Percentiles rank a stretch among this genome's conserved stretches.
Conservation (phyloP, 306 rosid genomes). For the Inga leiocalycina region DNA sequence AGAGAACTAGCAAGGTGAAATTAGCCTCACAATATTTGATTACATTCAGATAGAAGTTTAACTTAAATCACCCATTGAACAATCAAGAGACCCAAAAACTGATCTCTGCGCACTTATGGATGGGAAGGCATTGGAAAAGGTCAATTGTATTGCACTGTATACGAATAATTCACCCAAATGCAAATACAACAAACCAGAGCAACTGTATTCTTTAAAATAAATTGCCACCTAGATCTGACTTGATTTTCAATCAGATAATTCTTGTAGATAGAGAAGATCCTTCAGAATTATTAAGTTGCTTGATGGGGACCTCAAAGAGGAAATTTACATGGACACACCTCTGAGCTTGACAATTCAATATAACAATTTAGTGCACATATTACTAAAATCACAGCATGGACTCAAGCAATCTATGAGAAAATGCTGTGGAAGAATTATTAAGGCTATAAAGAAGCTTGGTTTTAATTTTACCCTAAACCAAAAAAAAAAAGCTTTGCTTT, state of each 20-base stretch:
- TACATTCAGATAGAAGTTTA: not conserved
- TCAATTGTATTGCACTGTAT: not conserved
- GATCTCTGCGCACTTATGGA: not conserved
- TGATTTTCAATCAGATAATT: no score
- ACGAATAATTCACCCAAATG: not conserved
- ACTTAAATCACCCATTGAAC: not conserved
- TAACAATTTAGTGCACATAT: not conserved
- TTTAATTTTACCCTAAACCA: no score
- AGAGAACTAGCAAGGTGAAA: not conserved
- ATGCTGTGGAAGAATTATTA: no score
- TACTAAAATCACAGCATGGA: not conserved
- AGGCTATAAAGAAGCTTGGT: not conserved
- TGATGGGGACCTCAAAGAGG: not conserved
- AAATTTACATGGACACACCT: not conserved
- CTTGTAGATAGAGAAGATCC: not conserved
- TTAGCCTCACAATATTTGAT: not conserved
- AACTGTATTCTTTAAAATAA: not conserved
- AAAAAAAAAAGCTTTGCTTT: no score
- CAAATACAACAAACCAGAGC: not conserved
- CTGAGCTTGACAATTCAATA: not conserved
- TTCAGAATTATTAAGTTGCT: not conserved
- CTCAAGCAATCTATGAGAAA: no score
- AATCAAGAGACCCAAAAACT: not conserved
- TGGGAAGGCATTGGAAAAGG: not conserved
- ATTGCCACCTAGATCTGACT: not conserved